Evolutionary conservation across 176 grass and related monocot species (phyloP).

Genomic region (Dactylis glomerata): DNA sequence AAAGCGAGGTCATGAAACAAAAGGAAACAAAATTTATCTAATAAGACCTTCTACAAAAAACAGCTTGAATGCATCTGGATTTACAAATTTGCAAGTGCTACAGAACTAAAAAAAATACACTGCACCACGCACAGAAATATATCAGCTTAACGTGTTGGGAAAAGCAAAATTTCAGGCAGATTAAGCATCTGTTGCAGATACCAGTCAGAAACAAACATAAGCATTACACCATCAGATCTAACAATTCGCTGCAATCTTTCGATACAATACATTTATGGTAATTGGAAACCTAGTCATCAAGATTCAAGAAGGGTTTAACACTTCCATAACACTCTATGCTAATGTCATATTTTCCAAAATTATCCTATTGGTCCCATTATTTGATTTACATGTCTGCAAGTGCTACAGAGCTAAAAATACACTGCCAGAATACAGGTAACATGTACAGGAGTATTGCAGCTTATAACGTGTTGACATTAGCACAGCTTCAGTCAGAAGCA

Average conservation of each 20-base stretch:
- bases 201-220: background rate
- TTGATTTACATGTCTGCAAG: background rate
- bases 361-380: background rate
- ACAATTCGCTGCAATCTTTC: background rate
- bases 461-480: background rate
- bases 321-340: background rate
- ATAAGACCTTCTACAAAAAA: background rate
- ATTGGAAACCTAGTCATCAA: background rate
- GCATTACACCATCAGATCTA: too few species aligned
- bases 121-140: background rate
- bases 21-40: background rate
- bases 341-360: background rate
- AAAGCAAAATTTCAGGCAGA: background rate
- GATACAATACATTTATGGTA: background rate
- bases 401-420: background rate
- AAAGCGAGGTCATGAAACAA: constrained; percentile 6
- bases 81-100: constrained; percentile 12
- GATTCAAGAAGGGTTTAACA: background rate
- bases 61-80: background rate
- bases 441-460: background rate
- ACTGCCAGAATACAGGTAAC: background rate
- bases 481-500: background rate
- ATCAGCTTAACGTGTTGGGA: constrained; percentile 3
- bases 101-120: background rate
- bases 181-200: background rate